A percentile compares a stretch with the other conserved stretches of the same genome.
These are phyloP conservation scores for Blepharisma stoltei DNA, from an alignment of 73 alveolate species.

Conservation along the genomic window DNA sequence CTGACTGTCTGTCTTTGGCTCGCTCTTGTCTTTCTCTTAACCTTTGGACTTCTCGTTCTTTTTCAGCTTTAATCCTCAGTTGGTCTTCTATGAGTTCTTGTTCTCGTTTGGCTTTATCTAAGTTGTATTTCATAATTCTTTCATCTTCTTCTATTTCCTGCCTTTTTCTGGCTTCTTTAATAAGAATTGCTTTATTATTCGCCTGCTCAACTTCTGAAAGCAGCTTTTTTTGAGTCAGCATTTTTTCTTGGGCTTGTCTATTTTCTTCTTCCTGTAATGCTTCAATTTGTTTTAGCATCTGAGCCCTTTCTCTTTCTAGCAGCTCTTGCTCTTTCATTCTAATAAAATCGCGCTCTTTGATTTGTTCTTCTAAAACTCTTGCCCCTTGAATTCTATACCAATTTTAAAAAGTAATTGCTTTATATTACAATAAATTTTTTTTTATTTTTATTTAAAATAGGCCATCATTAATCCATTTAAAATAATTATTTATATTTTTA, in stretches of 20 bases:
- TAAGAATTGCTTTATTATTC: slow-evolving; percentile 50
- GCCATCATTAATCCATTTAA: too few species aligned
- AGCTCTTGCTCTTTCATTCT: slow-evolving; percentile 72
- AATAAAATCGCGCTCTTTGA: slow-evolving; percentile 72
- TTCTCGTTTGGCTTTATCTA: slow-evolving; percentile 67
- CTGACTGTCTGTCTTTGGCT: slow-evolving; percentile 76
- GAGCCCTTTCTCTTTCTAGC: slow-evolving; percentile 66
- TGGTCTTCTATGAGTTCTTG: slow-evolving; percentile 58
- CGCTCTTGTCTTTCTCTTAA: slow-evolving; percentile 82
- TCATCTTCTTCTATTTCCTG: slow-evolving; percentile 71
- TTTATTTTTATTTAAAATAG: too few species aligned
- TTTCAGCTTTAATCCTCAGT: slow-evolving; percentile 61
- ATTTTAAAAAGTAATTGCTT: too few species aligned
- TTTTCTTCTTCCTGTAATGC: slow-evolving; percentile 60
- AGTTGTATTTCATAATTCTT: slow-evolving; percentile 69
- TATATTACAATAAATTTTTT: too few species aligned
- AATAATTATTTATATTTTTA: too few species aligned
- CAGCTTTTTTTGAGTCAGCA: slow-evolving; percentile 42
- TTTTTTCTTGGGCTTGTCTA: slow-evolving; percentile 49
- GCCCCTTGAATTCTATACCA: slow-evolving; percentile 74
- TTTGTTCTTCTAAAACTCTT: slow-evolving; percentile 69
- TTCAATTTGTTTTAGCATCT: slow-evolving; percentile 65
- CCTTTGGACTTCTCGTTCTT: slow-evolving; percentile 79
- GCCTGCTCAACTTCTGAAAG: slow-evolving; percentile 78
- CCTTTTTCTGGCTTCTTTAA: slow-evolving; percentile 57